Conservation (phyloP, 2,329 filamentous ascomycete species). For the Venturia pyrina region DNA sequence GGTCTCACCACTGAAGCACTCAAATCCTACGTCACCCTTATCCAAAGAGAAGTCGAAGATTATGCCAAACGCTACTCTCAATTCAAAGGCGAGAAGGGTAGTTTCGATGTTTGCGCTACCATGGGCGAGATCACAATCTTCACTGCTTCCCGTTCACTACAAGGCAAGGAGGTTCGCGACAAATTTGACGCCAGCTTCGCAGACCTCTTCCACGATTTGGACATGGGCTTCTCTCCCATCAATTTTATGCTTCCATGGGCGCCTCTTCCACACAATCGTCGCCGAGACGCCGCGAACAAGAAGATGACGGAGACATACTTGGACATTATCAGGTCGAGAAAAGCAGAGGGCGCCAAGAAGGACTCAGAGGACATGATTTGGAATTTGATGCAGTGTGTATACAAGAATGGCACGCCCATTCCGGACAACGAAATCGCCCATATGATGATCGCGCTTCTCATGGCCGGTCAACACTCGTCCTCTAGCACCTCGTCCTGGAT, state of each 20-base stretch:
- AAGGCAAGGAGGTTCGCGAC: slow-evolving; percentile 72
- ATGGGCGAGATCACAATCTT: slow-evolving; percentile 87
- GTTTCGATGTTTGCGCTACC: slow-evolving; percentile 60
- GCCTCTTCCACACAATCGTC: slow-evolving; percentile 78
- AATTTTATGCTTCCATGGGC: slow-evolving; percentile 89
- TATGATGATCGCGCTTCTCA: slow-evolving; percentile 89
- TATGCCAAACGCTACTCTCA: slow-evolving; percentile 59
- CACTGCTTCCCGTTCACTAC: slow-evolving; percentile 75
- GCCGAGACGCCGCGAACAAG: slow-evolving; percentile 66
- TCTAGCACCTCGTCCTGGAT: slow-evolving; percentile 81
- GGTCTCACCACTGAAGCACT: slow-evolving; percentile 68
- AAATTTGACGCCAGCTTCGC: slow-evolving; percentile 75
- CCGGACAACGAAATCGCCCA: slow-evolving; percentile 78
- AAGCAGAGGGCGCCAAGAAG: slow-evolving; percentile 40
- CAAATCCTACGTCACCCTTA: slow-evolving; percentile 67
- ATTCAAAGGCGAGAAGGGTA: slow-evolving; percentile 60
- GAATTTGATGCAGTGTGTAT: slow-evolving; percentile 75
- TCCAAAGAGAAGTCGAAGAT: slow-evolving; percentile 61
- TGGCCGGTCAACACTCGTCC: slow-evolving; percentile 86
- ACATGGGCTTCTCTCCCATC: slow-evolving; percentile 80
- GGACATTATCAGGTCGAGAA: slow-evolving; percentile 67
- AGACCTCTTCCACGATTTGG: slow-evolving; percentile 75
- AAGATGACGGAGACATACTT: slow-evolving; percentile 76
- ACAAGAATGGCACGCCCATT: slow-evolving; percentile 72
- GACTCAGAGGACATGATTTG: slow-evolving; percentile 72